phyloP scores from a whole-genome alignment of 345 rosid species.

The Hibiscus trionum region DNA sequence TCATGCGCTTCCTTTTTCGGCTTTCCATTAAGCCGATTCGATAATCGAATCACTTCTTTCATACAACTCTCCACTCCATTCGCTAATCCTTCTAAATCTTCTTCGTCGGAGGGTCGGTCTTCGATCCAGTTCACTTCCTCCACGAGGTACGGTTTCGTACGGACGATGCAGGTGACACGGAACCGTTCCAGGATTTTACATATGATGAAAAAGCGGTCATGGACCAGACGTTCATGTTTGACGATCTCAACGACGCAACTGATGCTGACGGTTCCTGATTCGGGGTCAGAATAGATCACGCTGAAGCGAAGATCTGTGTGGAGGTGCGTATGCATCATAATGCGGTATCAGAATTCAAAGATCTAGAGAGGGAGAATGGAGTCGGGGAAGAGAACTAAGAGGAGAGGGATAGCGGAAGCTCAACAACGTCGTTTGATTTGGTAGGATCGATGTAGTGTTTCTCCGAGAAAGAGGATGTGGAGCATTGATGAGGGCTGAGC shows the following conservation, averaged over 20 bases:
- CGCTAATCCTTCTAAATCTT: constrained; percentile 57
- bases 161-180: too few species aligned
- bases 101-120: constrained; percentile 60
- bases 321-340: too few species aligned
- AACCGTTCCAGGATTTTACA: too few species aligned
- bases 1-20: constrained; percentile 71
- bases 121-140: too few species aligned
- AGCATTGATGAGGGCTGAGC: constrained; percentile 10
- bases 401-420: constrained; percentile 88
- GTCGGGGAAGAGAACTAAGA: constrained; percentile 86
- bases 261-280: too few species aligned
- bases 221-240: too few species aligned
- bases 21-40: constrained; percentile 74
- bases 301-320: too few species aligned
- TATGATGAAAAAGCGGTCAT: too few species aligned
- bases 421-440: constrained; percentile 51
- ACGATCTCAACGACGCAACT: too few species aligned
- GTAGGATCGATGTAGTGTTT: constrained; percentile 40
- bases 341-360: constrained; percentile 44
- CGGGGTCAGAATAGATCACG: too few species aligned
- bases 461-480: constrained; percentile 52
- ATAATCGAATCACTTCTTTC: constrained; percentile 38
- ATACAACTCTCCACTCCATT: constrained; percentile 65
- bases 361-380: constrained; percentile 89
- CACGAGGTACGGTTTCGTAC: too few species aligned